A percentile compares a stretch with the other conserved stretches of the same genome.
These are phyloP conservation scores for Diaporthe destruens DNA, from an alignment of 2,329 filamentous ascomycete genomes.

Conservation along the genomic window DNA sequence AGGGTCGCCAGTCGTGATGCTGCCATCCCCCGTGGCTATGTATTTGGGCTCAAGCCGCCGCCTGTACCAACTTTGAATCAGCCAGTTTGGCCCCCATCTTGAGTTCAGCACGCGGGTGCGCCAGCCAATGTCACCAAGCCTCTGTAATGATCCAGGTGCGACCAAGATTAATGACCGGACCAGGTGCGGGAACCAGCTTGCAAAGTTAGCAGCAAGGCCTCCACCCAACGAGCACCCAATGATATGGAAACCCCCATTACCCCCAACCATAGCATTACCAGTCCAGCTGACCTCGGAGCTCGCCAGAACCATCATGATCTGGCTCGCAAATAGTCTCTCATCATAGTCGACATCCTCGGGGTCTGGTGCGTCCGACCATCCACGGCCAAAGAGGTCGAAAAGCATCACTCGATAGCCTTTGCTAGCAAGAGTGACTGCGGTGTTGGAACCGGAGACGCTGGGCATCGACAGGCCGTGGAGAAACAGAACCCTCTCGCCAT, in stretches of 20 bases:
- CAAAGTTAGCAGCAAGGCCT: slow-evolving; percentile 80
- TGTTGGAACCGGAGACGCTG: slow-evolving; percentile 76
- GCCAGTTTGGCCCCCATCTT: slow-evolving; percentile 66
- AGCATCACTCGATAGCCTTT: slow-evolving; percentile 83
- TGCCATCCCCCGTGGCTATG: slow-evolving; percentile 52
- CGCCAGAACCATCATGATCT: slow-evolving; percentile 77
- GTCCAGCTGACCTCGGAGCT: slow-evolving; percentile 80
- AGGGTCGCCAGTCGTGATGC: slow-evolving; percentile 52
- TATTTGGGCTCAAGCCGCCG: slow-evolving; percentile 60
- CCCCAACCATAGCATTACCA: slow-evolving; percentile 49
- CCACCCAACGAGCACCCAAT: slow-evolving; percentile 88
- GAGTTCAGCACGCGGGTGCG: slow-evolving; percentile 74
- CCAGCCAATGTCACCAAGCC: slow-evolving; percentile 48
- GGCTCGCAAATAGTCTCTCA: slow-evolving; percentile 77
- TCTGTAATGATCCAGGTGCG: slow-evolving; percentile 81
- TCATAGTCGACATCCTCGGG: slow-evolving; percentile 78
- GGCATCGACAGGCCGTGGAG: slow-evolving; percentile 89
- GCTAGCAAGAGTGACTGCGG: slow-evolving; percentile 75
- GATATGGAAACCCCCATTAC: slow-evolving; percentile 67
- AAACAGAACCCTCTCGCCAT: slow-evolving; percentile 80
- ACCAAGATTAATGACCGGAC: slow-evolving; percentile 80
- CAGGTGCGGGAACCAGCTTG: slow-evolving; percentile 77
- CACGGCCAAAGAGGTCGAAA: slow-evolving; percentile 79
- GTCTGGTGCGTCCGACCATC: slow-evolving; percentile 74
- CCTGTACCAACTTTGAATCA: slow-evolving; percentile 66